Evolutionary conservation across 2,329 filamentous ascomycete species (phyloP).

Genomic region (Mycosphaerella sp.): DNA sequence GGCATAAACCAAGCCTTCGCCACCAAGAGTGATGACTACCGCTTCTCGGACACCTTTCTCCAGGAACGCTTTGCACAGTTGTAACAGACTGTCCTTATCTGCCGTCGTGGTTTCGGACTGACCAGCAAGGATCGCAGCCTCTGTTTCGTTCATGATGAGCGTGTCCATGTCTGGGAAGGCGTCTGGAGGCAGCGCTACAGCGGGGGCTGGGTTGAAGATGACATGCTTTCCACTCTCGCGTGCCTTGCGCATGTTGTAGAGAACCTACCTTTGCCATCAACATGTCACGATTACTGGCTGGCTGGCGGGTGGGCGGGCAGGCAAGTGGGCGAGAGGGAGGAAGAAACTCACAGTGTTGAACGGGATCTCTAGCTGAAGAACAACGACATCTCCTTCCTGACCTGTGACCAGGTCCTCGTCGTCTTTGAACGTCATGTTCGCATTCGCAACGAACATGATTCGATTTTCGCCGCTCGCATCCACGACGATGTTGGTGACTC

Average conservation of each 20-base stretch:
- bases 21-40: slow-evolving; percentile 78
- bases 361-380: slow-evolving; percentile 46
- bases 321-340: too few species aligned
- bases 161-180: slow-evolving; percentile 65
- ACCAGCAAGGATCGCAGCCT: slow-evolving; percentile 67
- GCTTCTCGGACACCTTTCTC: slow-evolving; percentile 64
- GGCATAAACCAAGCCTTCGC: slow-evolving; percentile 32
- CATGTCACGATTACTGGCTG: not conserved
- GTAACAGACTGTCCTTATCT: slow-evolving; percentile 33
- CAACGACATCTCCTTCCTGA: slow-evolving; percentile 34
- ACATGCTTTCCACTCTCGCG: slow-evolving; percentile 41
- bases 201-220: slow-evolving; percentile 76
- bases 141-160: slow-evolving; percentile 84
- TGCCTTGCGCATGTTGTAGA: slow-evolving; percentile 31
- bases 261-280: slow-evolving; percentile 16
- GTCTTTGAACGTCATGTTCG: slow-evolving; percentile 38
- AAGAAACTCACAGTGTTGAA: slow-evolving; percentile 33
- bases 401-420: slow-evolving; percentile 15
- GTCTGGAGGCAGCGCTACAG: slow-evolving; percentile 58
- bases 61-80: slow-evolving; percentile 52
- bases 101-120: slow-evolving; percentile 28
- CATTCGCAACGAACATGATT: slow-evolving; percentile 44
- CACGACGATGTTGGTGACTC: slow-evolving; percentile 45
- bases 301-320: too few species aligned
- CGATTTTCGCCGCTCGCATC: slow-evolving; percentile 44